Evolutionary conservation across 805 yeast species (phyloP).

Genomic region (Schwanniomyces occidentalis): DNA sequence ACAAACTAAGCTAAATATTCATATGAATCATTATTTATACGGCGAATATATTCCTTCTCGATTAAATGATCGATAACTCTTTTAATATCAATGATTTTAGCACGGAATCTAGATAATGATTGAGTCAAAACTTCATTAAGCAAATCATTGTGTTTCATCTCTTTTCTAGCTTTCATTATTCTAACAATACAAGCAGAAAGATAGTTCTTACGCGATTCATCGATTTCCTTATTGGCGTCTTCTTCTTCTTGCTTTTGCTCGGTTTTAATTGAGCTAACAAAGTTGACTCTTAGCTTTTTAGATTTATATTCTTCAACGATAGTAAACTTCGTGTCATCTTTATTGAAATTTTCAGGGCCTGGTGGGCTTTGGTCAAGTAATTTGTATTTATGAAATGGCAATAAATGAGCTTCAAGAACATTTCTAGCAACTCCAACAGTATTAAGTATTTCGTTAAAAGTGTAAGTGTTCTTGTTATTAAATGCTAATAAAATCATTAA

Average conservation of each 20-base stretch:
- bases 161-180: constrained; percentile 92
- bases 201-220: constrained; percentile 81
- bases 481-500: constrained; percentile 84
- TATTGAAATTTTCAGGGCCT: constrained; percentile 50
- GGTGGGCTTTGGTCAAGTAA: constrained; percentile 67
- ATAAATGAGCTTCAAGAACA: constrained; percentile 70
- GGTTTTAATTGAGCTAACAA: constrained; percentile 58
- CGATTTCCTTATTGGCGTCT: constrained; percentile 76
- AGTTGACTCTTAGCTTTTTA: constrained; percentile 79
- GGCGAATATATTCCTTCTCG: constrained; percentile 80
- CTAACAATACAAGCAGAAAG: constrained; percentile 93
- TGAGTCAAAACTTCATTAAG: constrained; percentile 88
- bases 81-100: constrained; percentile 83
- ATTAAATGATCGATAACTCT: constrained; percentile 81
- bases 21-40: constrained; percentile 73
- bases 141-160: constrained; percentile 72
- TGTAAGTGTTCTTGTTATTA: constrained; percentile 64
- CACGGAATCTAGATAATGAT: constrained; percentile 78
- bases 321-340: constrained; percentile 57
- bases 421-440: constrained; percentile 67
- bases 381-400: constrained; percentile 77
- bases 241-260: constrained; percentile 71
- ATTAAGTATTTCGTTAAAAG: constrained; percentile 60
- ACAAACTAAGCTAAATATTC: constrained; percentile 81
- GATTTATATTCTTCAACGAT: constrained; percentile 82